Conservation (phyloP, 2,329 filamentous ascomycete genomes). For the Trichoderma atrobrunneum region DNA sequence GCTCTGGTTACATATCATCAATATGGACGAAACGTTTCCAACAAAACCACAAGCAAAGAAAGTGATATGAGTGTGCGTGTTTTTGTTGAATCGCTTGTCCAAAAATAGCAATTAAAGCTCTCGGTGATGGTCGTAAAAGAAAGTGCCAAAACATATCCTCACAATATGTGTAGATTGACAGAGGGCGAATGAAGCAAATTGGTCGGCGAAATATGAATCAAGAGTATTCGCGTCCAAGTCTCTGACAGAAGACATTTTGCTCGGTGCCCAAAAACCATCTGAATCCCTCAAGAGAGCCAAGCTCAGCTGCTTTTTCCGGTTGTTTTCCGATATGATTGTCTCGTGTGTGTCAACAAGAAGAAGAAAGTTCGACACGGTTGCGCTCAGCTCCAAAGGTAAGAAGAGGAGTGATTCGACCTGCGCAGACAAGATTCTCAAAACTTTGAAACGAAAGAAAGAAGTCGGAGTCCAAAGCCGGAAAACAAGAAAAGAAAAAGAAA, state of each 20-base stretch:
- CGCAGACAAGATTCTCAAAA: slow-evolving; percentile 9
- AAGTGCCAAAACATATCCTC: slow-evolving; percentile 7
- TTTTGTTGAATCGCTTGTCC: background rate
- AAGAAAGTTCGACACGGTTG: slow-evolving; percentile 3
- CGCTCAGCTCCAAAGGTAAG: background rate
- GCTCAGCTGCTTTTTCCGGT: slow-evolving; percentile 7
- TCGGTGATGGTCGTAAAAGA: background rate
- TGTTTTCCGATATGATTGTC: slow-evolving; percentile 1
- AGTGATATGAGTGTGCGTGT: background rate
- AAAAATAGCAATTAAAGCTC: slow-evolving; percentile 9
- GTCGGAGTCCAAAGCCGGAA: background rate
- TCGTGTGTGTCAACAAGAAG: background rate
- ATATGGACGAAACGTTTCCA: background rate
- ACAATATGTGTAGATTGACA: slow-evolving; percentile 7
- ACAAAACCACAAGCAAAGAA: background rate
- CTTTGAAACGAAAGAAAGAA: background rate
- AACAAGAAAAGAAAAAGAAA: background rate
- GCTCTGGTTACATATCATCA: slow-evolving; percentile 8
- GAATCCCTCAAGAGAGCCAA: slow-evolving; percentile 7
- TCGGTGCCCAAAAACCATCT: slow-evolving; percentile 9
- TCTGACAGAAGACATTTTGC: slow-evolving; percentile 9
- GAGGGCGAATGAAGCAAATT: background rate
- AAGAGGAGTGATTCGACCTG: slow-evolving; percentile 12
- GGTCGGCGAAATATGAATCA: background rate
- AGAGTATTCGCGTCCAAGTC: slow-evolving; percentile 2